Conservation (phyloP, 495 filamentous ascomycete genomes). For the Coniosporium apollinis region DNA sequence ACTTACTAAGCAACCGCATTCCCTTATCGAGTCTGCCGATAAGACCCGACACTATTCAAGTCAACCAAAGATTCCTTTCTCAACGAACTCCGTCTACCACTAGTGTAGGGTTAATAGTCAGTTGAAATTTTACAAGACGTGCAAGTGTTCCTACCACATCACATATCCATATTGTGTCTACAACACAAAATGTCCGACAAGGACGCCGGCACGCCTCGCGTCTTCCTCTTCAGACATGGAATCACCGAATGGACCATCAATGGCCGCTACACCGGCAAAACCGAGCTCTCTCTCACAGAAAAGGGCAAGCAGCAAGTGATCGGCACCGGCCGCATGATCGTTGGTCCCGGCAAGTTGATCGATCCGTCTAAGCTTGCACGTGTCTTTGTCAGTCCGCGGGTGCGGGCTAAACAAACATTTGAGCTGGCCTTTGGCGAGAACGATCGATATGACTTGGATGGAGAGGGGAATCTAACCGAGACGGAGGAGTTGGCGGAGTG, state of each 20-base stretch:
- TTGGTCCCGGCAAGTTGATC: conserved; percentile 16
- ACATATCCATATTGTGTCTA: too few relatives aligned
- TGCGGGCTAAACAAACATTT: conserved; percentile 14
- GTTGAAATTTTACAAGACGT: too few relatives aligned
- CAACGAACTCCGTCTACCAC: too few relatives aligned
- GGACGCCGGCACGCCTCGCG: conserved; percentile 20
- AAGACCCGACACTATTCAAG: too few relatives aligned
- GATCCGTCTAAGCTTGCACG: conserved; percentile 14
- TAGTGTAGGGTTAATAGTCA: too few relatives aligned
- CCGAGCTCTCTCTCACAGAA: conserved; percentile 15
- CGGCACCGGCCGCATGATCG: conserved; percentile 9
- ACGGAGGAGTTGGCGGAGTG: conserved; percentile 19
- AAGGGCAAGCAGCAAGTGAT: conserved; percentile 15
- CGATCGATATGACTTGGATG: conserved; percentile 3
- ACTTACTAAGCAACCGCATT: too few relatives aligned
- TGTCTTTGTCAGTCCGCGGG: conserved; percentile 15
- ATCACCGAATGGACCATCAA: conserved; percentile 18
- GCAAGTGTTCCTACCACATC: too few relatives aligned
- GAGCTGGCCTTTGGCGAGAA: conserved; percentile 9
- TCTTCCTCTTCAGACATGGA: conserved; percentile 21
- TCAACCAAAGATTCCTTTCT: too few relatives aligned
- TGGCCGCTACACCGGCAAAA: conserved; percentile 19
- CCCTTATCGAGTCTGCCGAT: too few relatives aligned
- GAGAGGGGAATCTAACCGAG: conserved; percentile 3
- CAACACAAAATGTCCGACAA: conserved; percentile 15